Evolutionary conservation across 2,329 filamentous ascomycete genomes (phyloP).

Genomic region (Colletotrichum godetiae): DNA sequence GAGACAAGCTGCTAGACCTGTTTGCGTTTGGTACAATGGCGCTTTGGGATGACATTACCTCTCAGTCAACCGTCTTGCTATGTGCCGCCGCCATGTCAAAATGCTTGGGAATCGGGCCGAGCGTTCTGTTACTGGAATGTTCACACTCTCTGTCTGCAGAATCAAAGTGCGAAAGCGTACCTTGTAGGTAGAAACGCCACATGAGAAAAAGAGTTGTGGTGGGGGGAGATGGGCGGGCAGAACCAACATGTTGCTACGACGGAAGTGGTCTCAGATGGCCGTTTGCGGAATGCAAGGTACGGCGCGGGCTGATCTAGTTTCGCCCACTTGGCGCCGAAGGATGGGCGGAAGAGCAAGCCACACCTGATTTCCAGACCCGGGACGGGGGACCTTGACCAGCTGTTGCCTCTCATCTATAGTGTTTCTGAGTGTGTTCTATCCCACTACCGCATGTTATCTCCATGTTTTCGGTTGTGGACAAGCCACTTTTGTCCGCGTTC

Average conservation of each 20-base stretch:
- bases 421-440: neutral
- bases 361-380: constrained; percentile 31
- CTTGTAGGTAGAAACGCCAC: constrained; percentile 9
- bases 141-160: neutral
- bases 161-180: constrained; percentile 14
- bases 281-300: constrained; percentile 35
- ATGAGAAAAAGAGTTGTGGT: constrained; percentile 1
- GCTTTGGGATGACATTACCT: neutral
- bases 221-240: neutral
- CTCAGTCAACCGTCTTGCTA: neutral
- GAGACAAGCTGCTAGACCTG: constrained; percentile 25
- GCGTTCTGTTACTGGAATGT: neutral
- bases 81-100: constrained; percentile 4
- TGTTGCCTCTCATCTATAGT: neutral
- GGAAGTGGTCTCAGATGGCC: constrained; percentile 16
- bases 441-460: neutral
- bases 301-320: constrained; percentile 16
- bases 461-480: constrained; percentile 17
- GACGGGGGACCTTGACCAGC: neutral
- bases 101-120: neutral
- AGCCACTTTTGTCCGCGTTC: constrained; percentile 27
- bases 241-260: neutral
- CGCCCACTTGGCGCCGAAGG: constrained; percentile 18
- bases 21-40: constrained; percentile 21
- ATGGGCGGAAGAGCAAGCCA: constrained; percentile 27